These are phyloP conservation scores for Skeletonema tropicum DNA, from an alignment of 108 stramenopile species.

Conservation along the genomic window DNA sequence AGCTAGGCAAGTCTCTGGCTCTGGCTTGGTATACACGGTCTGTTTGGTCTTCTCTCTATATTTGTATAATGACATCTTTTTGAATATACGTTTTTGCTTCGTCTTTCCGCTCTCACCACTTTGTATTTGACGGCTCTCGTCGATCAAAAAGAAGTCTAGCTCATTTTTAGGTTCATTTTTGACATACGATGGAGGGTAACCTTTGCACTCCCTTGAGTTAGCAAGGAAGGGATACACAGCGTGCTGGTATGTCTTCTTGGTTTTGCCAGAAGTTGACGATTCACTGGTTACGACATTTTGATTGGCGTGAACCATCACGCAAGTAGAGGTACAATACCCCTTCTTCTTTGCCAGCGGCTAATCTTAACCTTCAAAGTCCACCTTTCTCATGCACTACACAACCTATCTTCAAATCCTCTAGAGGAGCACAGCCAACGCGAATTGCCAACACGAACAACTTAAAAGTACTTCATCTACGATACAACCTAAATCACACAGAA, in stretches of 20 bases:
- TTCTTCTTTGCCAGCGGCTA: too few species aligned
- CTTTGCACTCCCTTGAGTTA: not conserved
- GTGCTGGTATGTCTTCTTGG: not conserved
- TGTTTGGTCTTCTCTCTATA: not conserved
- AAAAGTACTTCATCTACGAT: too few species aligned
- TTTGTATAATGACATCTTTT: not conserved
- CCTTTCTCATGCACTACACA: too few species aligned
- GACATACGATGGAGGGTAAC: conserved; percentile 7
- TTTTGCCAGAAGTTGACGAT: not conserved
- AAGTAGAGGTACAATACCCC: too few species aligned
- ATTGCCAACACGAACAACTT: too few species aligned
- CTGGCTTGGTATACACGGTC: not conserved
- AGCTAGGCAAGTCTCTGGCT: not conserved
- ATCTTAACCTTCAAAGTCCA: too few species aligned
- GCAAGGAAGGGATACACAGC: not conserved
- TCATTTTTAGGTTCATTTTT: conserved; percentile 5
- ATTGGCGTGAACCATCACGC: not conserved
- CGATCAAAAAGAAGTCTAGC: not conserved
- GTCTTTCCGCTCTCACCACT: not conserved
- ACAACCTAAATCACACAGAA: too few species aligned
- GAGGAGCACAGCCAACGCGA: too few species aligned
- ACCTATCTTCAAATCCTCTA: too few species aligned
- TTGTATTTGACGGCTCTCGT: not conserved
- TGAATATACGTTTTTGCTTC: not conserved
- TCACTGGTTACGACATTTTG: not conserved